Conservation (phyloP, 2,329 filamentous ascomycete species). For the Claviceps sp. region DNA sequence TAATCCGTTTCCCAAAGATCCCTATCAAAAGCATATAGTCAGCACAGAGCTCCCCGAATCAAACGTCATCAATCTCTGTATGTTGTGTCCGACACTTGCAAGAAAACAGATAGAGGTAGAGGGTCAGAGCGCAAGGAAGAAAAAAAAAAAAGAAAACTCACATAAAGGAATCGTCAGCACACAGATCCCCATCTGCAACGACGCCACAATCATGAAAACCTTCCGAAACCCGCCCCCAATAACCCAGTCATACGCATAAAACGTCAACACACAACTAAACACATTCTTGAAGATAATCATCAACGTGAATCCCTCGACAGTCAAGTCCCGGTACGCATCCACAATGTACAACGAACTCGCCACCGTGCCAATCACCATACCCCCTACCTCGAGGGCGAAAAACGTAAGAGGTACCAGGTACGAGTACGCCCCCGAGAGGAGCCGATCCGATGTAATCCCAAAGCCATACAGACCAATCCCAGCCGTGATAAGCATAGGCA, state of each 20-base stretch:
- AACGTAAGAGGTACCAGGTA: conserved; percentile 69
- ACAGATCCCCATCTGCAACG: conserved; percentile 67
- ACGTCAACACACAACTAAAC: conserved; percentile 77
- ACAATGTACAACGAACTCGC: conserved; percentile 79
- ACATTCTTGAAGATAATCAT: conserved; percentile 91
- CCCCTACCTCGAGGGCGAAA: conserved; percentile 70
- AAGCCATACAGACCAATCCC: conserved; percentile 75
- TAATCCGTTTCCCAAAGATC: conserved; percentile 63
- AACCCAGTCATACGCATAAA: conserved; percentile 75
- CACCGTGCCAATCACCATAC: conserved; percentile 86
- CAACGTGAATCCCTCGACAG: conserved; percentile 80
- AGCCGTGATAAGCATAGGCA: conserved; percentile 69
- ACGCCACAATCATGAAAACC: conserved; percentile 57
- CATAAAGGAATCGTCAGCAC: conserved; percentile 61
- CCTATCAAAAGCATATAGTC: conserved; percentile 32
- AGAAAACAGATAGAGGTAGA: too few relatives aligned
- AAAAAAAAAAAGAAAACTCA: conserved; percentile 34
- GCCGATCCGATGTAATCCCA: conserved; percentile 55
- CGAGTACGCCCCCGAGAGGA: conserved; percentile 41
- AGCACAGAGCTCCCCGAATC: not conserved
- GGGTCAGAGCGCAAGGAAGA: not conserved
- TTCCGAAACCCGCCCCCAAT: conserved; percentile 45
- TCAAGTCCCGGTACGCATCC: conserved; percentile 77
- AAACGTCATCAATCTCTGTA: too few relatives aligned
- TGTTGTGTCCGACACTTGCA: too few relatives aligned